Base-by-base conservation (phyloP, 2,329 filamentous ascomycete species). In the Stagonosporopsis vannaccii region DNA sequence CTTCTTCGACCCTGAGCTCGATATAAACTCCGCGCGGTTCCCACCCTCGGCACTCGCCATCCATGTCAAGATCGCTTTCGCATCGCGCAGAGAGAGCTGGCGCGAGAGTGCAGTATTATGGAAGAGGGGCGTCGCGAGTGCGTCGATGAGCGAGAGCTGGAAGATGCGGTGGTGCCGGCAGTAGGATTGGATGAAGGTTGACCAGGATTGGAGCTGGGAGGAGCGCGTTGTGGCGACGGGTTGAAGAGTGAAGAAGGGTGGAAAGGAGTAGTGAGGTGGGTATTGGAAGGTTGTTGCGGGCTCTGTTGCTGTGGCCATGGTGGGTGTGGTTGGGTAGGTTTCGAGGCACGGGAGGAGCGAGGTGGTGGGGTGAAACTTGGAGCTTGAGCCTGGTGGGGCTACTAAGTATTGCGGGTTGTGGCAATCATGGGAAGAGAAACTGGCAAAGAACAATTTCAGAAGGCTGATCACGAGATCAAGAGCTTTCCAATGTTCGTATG, bases 201-300 rank as follows among this genome's bases (percentile, higher is more conserved):
- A 87, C 95, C 95, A 99, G 78, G 93, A 93, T 56, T 85, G 81
- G 59, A 92, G 87, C 72, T 95, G 91, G 41, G 88, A 87, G 77
- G 88, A 85, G 72, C 84, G 88, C 9, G 90, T 94, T 26, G 85
- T 84, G 59, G 86, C 81, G 79, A 91, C 91, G 32, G 88, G 85
- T 77, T 95, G 91, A 51, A 86, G 87, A 52, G 90, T 92, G 85
- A 90, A 95, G 87, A 95, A 93, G 71, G 91, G 88, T 0, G 91
- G 91, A 80, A 92, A 94, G 79, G 81, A 80, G 83, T 92, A 90
- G 74, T 81, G 79, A 9, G 77, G 71, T 32, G 80, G 79, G 63
- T 79, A 79, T 56, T 58, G 50, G 73, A 80, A 81, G 63, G 58
- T 43, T 6, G 60, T 26, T 17, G 22, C 6, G 13, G 60, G 23